Evolutionary conservation across 306 rosid species (phyloP).

Genomic region (Sindora glabra): DNA sequence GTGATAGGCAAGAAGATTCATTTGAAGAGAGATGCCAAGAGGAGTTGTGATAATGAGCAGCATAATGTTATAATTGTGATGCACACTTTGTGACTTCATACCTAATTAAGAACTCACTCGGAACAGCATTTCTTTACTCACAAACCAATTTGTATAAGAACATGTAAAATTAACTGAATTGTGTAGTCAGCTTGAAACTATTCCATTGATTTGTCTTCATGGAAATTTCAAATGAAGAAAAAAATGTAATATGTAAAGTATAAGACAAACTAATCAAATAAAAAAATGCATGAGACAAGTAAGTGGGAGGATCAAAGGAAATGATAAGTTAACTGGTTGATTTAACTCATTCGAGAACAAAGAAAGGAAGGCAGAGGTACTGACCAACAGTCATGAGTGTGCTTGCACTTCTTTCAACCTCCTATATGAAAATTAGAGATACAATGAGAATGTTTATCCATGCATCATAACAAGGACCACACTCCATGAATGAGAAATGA

Average conservation of each 20-base stretch:
- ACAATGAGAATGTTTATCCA: slow-evolving; percentile 7
- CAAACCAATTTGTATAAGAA: not conserved
- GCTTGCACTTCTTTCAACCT: slow-evolving; percentile 78
- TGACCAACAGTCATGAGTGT: slow-evolving; percentile 65
- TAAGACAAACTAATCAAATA: no score
- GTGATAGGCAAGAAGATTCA: not conserved
- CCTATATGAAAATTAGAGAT: slow-evolving; percentile 41
- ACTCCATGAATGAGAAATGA: not conserved
- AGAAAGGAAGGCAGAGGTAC: slow-evolving; percentile 6
- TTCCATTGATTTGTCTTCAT: not conserved
- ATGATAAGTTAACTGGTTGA: not conserved
- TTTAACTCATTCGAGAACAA: not conserved
- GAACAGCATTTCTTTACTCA: not conserved
- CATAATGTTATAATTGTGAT: not conserved
- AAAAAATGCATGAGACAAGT: no score
- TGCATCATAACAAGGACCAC: not conserved
- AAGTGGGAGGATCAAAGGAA: not conserved
- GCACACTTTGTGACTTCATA: not conserved
- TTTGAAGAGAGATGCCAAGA: not conserved
- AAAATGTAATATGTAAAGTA: not conserved
- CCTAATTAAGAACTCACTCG: not conserved
- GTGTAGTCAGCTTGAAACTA: not conserved
- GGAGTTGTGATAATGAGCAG: not conserved
- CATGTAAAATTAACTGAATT: not conserved
- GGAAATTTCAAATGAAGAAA: not conserved